These are phyloP conservation scores for Pseudodiploospora longispora DNA, from an alignment of 2,329 filamentous ascomycete species.

Conservation along the genomic window DNA sequence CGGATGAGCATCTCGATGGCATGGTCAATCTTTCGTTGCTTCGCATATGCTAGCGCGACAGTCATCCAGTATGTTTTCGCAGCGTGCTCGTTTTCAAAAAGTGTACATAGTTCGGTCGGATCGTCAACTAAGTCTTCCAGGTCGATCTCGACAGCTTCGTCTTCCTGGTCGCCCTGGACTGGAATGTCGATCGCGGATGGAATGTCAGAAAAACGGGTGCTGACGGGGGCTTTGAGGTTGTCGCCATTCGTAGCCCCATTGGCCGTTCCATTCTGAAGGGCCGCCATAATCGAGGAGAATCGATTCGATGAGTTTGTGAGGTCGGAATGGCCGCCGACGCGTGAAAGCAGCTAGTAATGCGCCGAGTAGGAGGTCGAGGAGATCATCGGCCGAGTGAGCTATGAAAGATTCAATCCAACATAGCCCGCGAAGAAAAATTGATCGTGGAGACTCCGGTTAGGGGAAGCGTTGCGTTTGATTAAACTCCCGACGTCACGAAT, in stretches of 20 bases:
- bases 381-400: slow-evolving; percentile 16
- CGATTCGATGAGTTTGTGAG: slow-evolving; percentile 2
- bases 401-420: slow-evolving; percentile 5
- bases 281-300: slow-evolving; percentile 27
- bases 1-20: slow-evolving; percentile 66
- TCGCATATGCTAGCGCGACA: slow-evolving; percentile 93
- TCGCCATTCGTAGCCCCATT: slow-evolving; percentile 36
- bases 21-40: slow-evolving; percentile 88
- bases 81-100: slow-evolving; percentile 89
- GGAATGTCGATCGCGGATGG: slow-evolving; percentile 59
- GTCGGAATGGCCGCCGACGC: slow-evolving; percentile 17
- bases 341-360: slow-evolving; percentile 22
- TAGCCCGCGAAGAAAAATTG: too few relatives aligned
- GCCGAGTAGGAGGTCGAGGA: slow-evolving; percentile 20
- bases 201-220: slow-evolving; percentile 56
- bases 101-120: slow-evolving; percentile 85
- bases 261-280: slow-evolving; percentile 33
- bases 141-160: slow-evolving; percentile 83
- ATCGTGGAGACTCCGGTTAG: too few relatives aligned
- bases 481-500: too few relatives aligned
- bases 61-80: slow-evolving; percentile 95
- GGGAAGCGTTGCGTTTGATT: too few relatives aligned
- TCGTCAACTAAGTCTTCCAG: slow-evolving; percentile 87
- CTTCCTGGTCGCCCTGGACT: slow-evolving; percentile 55
- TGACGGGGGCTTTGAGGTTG: slow-evolving; percentile 28